Evolutionary conservation across 345 rosid species (phyloP).

Genomic region (Salix suchowensis): DNA sequence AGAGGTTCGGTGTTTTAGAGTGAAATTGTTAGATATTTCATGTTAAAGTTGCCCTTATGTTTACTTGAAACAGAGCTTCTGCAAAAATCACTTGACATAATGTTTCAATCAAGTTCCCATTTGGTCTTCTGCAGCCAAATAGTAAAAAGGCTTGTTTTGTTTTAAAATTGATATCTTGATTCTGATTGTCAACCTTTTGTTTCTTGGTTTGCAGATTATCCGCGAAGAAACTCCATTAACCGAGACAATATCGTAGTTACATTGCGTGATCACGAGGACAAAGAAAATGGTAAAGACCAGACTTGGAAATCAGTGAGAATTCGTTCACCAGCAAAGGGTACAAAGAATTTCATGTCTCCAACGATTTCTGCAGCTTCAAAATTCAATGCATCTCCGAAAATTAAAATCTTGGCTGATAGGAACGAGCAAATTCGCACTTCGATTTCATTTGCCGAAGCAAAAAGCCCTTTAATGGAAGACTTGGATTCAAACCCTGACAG

Average conservation of each 20-base stretch:
- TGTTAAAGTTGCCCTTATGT: background rate
- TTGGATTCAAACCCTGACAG: constrained; percentile 16
- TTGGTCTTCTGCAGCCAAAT: background rate
- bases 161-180: background rate
- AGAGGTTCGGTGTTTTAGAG: background rate
- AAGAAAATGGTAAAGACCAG: constrained; percentile 54
- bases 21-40: background rate
- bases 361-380: constrained; percentile 85
- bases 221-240: constrained; percentile 38
- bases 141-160: background rate
- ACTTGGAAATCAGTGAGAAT: constrained; percentile 31
- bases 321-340: constrained; percentile 39
- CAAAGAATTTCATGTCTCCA: constrained; percentile 84
- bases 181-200: background rate
- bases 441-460: constrained; percentile 37
- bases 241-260: constrained; percentile 35
- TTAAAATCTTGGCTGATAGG: constrained; percentile 60
- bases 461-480: constrained; percentile 35
- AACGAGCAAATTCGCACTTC: constrained; percentile 48
- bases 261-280: constrained; percentile 45
- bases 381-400: constrained; percentile 62
- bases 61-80: background rate
- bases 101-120: background rate
- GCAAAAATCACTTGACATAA: background rate
- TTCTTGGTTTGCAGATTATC: constrained; percentile 28